Conservation (phyloP, 768 basidiomycete species). For the Mycena chlorophos region DNA sequence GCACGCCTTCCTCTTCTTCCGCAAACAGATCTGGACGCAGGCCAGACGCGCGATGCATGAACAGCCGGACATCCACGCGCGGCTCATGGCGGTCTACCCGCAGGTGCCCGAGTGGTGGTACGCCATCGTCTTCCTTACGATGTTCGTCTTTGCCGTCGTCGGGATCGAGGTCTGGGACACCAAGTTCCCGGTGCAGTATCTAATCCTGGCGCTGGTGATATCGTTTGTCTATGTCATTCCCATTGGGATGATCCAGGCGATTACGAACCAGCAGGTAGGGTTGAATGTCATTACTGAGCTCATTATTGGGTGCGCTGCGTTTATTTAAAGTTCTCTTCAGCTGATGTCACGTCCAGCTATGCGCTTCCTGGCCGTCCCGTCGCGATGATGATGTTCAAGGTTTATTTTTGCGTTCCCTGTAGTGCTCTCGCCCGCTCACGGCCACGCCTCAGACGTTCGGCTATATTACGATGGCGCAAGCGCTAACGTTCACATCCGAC, state of each 20-base stretch:
- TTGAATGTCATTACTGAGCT: too few species aligned
- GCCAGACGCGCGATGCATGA: conserved; percentile 69
- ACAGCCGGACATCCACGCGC: conserved; percentile 83
- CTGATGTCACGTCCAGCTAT: conserved; percentile 82
- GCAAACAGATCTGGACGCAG: conserved; percentile 77
- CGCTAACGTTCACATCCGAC: too few species aligned
- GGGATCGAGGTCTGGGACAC: too few species aligned
- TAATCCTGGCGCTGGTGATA: conserved; percentile 70
- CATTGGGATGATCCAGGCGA: too few species aligned
- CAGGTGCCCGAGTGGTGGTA: too few species aligned
- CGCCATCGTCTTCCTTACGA: too few species aligned
- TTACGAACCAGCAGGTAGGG: too few species aligned
- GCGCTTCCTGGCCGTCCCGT: conserved; percentile 74
- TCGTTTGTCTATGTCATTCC: conserved; percentile 74
- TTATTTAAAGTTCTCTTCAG: too few species aligned
- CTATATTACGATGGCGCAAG: too few species aligned
- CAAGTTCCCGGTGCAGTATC: conserved; percentile 52
- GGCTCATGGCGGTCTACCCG: conserved; percentile 73
- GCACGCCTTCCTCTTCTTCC: conserved; percentile 72
- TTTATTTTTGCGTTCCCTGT: not conserved
- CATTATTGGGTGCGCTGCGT: too few species aligned
- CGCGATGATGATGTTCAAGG: conserved; percentile 82
- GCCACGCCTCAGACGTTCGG: not conserved
- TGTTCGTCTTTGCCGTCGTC: too few species aligned
- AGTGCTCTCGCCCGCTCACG: too few species aligned